Conservation (phyloP, 306 rosid genomes). For the Acacia melanoxylon region DNA sequence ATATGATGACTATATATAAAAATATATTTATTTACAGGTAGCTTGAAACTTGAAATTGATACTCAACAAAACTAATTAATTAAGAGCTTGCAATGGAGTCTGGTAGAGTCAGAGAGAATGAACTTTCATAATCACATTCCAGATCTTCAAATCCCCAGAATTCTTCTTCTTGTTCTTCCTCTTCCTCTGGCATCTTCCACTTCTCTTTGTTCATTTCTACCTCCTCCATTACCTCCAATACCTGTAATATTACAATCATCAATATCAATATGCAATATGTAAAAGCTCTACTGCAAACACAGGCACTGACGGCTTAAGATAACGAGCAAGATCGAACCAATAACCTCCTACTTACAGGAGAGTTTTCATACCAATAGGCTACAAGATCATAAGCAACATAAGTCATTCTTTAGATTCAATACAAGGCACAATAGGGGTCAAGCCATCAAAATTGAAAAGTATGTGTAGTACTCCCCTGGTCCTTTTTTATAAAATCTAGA, state of each 20-base stretch:
- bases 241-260: constrained; percentile 39
- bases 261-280: not conserved
- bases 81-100: constrained; percentile 55
- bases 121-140: constrained; percentile 74
- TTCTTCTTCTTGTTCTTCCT: constrained; percentile 66
- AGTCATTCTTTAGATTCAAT: too few relatives aligned
- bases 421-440: too few relatives aligned
- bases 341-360: too few relatives aligned
- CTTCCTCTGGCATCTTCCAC: constrained; percentile 89
- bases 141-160: constrained; percentile 92
- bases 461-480: too few relatives aligned
- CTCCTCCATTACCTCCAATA: constrained; percentile 77
- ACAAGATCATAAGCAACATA: too few relatives aligned
- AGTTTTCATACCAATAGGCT: too few relatives aligned
- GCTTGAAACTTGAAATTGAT: constrained; percentile 22
- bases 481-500: too few relatives aligned
- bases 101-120: constrained; percentile 71
- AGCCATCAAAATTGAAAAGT: too few relatives aligned
- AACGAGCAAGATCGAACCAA: too few relatives aligned
- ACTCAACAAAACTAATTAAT: constrained; percentile 9
- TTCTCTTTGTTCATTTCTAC: constrained; percentile 61
- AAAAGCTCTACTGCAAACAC: not conserved
- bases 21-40: constrained; percentile 23
- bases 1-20: not conserved
- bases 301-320: too few relatives aligned